phyloP scores from a whole-genome alignment of 192 early-diverging fungal species.

The Spizellomyces sp. region DNA sequence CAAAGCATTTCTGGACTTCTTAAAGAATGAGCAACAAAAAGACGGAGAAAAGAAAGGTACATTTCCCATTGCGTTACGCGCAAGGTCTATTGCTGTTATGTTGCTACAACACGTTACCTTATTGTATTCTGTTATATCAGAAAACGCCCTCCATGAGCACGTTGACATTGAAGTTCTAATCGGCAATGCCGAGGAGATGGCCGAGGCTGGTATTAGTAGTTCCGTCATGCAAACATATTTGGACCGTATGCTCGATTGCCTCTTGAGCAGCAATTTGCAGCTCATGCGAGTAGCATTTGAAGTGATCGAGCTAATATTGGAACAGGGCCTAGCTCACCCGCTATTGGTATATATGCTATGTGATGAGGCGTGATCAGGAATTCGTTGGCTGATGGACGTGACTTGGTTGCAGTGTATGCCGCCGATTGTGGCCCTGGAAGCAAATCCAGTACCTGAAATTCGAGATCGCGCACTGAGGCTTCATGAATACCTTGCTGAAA shows the following conservation, averaged over 20 bases:
- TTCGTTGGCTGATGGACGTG: not conserved
- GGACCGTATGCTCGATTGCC: conserved; percentile 70
- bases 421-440: conserved; percentile 81
- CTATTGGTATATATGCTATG: conserved; percentile 54
- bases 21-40: conserved; percentile 59
- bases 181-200: conserved; percentile 80
- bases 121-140: not conserved
- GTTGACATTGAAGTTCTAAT: conserved; percentile 76
- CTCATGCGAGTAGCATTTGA: conserved; percentile 78
- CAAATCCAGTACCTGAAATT: conserved; percentile 61
- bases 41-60: conserved; percentile 6
- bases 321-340: conserved; percentile 91
- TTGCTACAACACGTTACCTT: too few species aligned
- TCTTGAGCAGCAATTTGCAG: conserved; percentile 55
- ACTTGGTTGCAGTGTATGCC: conserved; percentile 75
- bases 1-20: conserved; percentile 70
- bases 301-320: conserved; percentile 78
- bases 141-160: not conserved
- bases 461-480: conserved; percentile 72
- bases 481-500: conserved; percentile 75
- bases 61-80: not conserved
- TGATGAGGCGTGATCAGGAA: not conserved
- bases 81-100: too few species aligned
- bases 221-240: conserved; percentile 91
- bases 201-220: conserved; percentile 84